Evolutionary conservation across 805 yeast genomes (phyloP).

Genomic region (Ogataea populi-albae): DNA sequence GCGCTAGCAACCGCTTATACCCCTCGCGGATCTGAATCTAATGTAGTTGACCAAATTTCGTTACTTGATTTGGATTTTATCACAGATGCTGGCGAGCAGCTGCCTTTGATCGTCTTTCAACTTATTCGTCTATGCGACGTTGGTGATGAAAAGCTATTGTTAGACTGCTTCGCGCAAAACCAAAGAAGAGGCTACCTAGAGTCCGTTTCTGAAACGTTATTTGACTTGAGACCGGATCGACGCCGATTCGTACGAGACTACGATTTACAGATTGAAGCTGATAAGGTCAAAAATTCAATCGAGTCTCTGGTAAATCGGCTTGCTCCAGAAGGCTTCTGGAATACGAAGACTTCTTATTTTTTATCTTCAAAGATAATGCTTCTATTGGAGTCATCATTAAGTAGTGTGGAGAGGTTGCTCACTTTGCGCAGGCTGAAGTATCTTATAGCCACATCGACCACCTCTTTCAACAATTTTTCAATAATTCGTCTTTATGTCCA

Average conservation of each 20-base stretch:
- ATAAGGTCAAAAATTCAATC: slow-evolving; percentile 9
- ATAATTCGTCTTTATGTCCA: slow-evolving; percentile 23
- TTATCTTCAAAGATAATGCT: slow-evolving; percentile 34
- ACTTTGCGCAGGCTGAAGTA: slow-evolving; percentile 38
- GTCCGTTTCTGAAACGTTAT: slow-evolving; percentile 1
- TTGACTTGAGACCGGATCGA: not conserved
- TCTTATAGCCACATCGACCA: slow-evolving; percentile 30
- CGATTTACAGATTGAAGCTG: slow-evolving; percentile 14
- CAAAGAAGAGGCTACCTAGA: not conserved
- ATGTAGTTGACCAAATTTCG: slow-evolving; percentile 20
- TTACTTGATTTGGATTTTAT: slow-evolving; percentile 12
- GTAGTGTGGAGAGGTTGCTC: slow-evolving; percentile 24
- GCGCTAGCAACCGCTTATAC: slow-evolving; percentile 39
- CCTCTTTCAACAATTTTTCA: slow-evolving; percentile 12
- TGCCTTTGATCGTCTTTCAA: slow-evolving; percentile 34
- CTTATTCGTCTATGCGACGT: slow-evolving; percentile 41
- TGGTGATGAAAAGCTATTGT: slow-evolving; percentile 26
- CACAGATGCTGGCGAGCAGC: slow-evolving; percentile 21
- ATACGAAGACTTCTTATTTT: slow-evolving; percentile 34
- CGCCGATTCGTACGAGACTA: slow-evolving; percentile 16
- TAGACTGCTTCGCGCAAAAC: slow-evolving; percentile 2
- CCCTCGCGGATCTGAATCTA: slow-evolving; percentile 23
- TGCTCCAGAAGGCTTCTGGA: slow-evolving; percentile 33
- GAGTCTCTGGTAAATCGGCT: slow-evolving; percentile 6
- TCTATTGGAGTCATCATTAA: slow-evolving; percentile 21